Evolutionary conservation across 768 basidiomycete species (phyloP).

Genomic region (Tricholomella constricta): DNA sequence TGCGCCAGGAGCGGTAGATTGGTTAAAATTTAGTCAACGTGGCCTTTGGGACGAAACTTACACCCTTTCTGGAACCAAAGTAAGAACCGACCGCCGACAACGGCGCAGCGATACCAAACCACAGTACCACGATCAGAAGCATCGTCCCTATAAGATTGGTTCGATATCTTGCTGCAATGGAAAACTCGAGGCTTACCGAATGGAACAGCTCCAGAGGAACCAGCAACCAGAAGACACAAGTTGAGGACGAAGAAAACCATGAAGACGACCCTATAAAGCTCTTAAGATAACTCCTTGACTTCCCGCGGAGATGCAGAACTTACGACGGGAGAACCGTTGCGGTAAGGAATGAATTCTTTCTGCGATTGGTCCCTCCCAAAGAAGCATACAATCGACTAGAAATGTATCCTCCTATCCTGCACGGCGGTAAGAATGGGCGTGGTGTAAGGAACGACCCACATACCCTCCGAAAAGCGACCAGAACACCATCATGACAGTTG

Average conservation of each 20-base stretch:
- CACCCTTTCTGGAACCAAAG: conserved; percentile 85
- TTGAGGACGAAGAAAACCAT: conserved; percentile 87
- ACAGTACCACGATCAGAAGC: conserved; percentile 78
- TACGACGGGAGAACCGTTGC: conserved; percentile 89
- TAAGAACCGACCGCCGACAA: conserved; percentile 85
- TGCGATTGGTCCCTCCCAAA: conserved; percentile 74
- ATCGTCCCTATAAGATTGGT: conserved; percentile 61
- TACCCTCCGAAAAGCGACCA: conserved; percentile 93
- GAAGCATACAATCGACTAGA: conserved; percentile 83
- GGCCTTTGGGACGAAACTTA: conserved; percentile 35
- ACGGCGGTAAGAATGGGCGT: conserved; percentile 8
- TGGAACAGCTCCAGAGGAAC: conserved; percentile 94
- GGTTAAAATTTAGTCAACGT: neutral
- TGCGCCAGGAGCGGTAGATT: conserved; percentile 30
- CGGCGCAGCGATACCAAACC: conserved; percentile 95
- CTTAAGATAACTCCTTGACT: neutral
- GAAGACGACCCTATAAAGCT: conserved; percentile 68
- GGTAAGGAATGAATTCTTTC: conserved; percentile 84
- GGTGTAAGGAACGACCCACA: conserved; percentile 19
- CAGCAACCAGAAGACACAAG: conserved; percentile 80
- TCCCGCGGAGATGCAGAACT: conserved; percentile 24
- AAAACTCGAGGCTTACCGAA: conserved; percentile 59
- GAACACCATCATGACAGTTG: conserved; percentile 91
- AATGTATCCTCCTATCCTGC: conserved; percentile 84
- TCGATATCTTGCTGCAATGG: neutral